A percentile compares a stretch with the other conserved stretches of the same genome.
phyloP scores from a whole-genome alignment of 2,329 filamentous ascomycete genomes.

The Ophiocordyceps camponoti-saundersi region DNA sequence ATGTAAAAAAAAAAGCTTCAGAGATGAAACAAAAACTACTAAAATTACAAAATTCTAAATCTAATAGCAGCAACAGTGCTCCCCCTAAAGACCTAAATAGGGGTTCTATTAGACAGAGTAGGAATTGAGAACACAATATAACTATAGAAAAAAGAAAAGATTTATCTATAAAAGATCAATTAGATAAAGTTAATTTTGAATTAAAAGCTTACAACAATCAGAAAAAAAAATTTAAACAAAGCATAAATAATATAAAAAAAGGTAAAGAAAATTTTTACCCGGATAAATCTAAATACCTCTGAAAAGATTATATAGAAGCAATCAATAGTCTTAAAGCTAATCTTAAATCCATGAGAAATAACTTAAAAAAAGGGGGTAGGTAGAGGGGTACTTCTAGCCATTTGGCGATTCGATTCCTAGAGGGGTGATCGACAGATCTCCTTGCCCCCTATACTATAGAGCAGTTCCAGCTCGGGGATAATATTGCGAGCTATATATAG shows the following conservation, averaged over 20 bases:
- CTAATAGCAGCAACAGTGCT: background rate
- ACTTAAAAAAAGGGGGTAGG: background rate
- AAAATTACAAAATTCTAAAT: background rate
- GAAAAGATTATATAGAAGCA: background rate
- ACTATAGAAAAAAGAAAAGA: background rate
- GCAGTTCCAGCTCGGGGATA: too few relatives aligned
- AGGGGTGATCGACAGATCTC: too few relatives aligned
- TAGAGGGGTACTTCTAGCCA: too few relatives aligned
- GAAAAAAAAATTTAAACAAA: background rate
- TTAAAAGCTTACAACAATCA: background rate
- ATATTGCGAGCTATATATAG: too few relatives aligned
- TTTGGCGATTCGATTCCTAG: too few relatives aligned
- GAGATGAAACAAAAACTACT: background rate
- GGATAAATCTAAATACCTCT: background rate
- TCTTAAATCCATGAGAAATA: background rate
- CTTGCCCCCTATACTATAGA: too few relatives aligned
- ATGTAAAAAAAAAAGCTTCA: background rate
- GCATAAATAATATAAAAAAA: background rate
- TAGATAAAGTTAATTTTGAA: background rate
- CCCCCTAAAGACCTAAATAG: background rate
- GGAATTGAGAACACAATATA: background rate
- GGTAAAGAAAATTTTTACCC: background rate
- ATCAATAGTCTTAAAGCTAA: background rate
- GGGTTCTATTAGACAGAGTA: background rate
- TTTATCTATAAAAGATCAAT: background rate